A percentile compares a stretch with the other conserved stretches of the same genome.
Conservation (phyloP, 805 yeast genomes). For the Tetrapisispora fleetii region DNA sequence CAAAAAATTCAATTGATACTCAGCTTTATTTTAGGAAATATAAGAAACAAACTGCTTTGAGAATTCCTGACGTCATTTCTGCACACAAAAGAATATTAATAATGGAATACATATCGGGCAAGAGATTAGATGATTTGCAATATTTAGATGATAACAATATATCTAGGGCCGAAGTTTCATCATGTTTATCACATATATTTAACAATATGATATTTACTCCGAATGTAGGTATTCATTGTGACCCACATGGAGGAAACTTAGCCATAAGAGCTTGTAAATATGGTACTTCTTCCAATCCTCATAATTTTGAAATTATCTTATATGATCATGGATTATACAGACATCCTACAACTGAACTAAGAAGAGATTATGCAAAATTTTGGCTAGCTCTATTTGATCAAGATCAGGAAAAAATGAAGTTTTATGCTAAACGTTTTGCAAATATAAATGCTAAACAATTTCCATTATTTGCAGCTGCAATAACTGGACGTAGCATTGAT, state of each 20-base stretch:
- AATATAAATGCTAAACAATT: constrained; percentile 69
- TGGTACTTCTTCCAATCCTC: constrained; percentile 30
- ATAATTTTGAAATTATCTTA: constrained; percentile 81
- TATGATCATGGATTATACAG: constrained; percentile 95
- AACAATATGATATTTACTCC: constrained; percentile 94
- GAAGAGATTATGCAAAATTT: constrained; percentile 77
- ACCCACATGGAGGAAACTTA: constrained; percentile 95
- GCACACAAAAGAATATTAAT: constrained; percentile 65
- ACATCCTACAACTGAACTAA: constrained; percentile 63
- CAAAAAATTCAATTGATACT: constrained; percentile 67
- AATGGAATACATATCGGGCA: constrained; percentile 82
- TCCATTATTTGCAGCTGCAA: constrained; percentile 81
- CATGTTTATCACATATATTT: constrained; percentile 82
- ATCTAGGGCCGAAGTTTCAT: constrained; percentile 66
- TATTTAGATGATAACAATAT: constrained; percentile 56
- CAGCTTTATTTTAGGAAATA: constrained; percentile 49
- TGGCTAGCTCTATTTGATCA: constrained; percentile 84
- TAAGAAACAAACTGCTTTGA: constrained; percentile 56
- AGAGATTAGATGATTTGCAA: constrained; percentile 66
- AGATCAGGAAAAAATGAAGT: constrained; percentile 54
- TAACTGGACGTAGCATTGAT: constrained; percentile 86
- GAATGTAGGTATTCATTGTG: constrained; percentile 87
- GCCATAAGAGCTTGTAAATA: constrained; percentile 51
- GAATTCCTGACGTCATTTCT: constrained; percentile 63
- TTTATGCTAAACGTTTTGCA: constrained; percentile 71